Evolutionary conservation across 1,139 yeast genomes (phyloP), one percentile per base, ranked within the genome.

Genomic region (Magnusiomyces magnusii): DNA sequence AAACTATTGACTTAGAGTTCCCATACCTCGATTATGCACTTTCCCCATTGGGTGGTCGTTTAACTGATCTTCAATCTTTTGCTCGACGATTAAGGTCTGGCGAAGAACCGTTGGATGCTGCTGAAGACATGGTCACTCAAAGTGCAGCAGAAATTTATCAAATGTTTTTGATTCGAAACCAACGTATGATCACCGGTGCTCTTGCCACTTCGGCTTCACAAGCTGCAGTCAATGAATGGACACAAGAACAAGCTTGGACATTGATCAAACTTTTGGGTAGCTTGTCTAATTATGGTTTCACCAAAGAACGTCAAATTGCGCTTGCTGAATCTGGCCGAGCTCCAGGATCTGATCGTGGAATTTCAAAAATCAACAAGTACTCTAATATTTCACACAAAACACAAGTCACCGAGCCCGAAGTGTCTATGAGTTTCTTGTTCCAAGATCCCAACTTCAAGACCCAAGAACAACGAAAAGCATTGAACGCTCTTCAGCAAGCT

Each of bases 11-110:
- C 3, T n/a, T 27, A 7, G 60, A 58, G 21, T 61, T 56, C n/a
- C 63, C 64, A 2, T 50, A 55, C 17, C 74, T 88, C 49, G 86
- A 84, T 44, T 71, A 74, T 1, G 81, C 86, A 47, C 74, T 92
- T 55, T 82, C 75, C 28, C 95, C 96, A 9, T 74, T 93, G 36
- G 99, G 99, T 15, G 99, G 99, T 49, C 82, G 99, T 64, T 87
- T 93, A 92, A 79, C 92, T 58, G 99, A 93, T 70, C 78, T 93
- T 59, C 97, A 93, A 72, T 86, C 95, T 21, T 90, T 90, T 73
- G 87, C 87, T 0, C 82, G 98, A 68, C 86, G 98, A 57, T 80
- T 93, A 25, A 85, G 84, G 65, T 83, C 93, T 0, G 99, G 99
- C 1, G 98, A 93, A 69, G 70, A 81, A 13, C 96, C 97, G 0